A percentile compares a stretch with the other conserved stretches of the same genome.
Conservation (phyloP, 805 yeast species). For the Kodamaea neixiangensis region DNA sequence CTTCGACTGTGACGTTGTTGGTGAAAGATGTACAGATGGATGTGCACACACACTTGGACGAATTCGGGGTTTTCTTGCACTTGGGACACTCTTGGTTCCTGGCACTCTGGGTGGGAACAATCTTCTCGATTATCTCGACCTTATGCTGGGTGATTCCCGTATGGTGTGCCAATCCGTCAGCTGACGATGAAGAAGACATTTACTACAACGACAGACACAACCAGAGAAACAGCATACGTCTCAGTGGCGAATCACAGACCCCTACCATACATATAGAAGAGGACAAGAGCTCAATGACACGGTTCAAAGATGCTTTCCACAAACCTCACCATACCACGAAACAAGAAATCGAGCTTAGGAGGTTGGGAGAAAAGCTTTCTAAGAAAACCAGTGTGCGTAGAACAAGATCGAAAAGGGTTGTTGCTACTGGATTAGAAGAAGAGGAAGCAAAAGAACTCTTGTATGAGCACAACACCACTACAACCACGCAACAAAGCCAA, state of each 20-base stretch:
- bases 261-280: not conserved
- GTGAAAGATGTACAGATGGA: conserved; percentile 26
- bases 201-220: conserved; percentile 3
- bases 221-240: not conserved
- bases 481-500: not conserved
- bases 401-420: conserved; percentile 9
- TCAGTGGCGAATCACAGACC: not conserved
- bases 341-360: conserved; percentile 33
- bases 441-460: conserved; percentile 1
- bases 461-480: not conserved
- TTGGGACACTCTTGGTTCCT: conserved; percentile 45
- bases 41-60: conserved; percentile 34
- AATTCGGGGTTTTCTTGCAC: conserved; percentile 48
- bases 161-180: conserved; percentile 56
- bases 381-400: conserved; percentile 34
- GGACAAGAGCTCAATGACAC: not conserved
- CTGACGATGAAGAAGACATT: conserved; percentile 21
- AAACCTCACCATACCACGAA: conserved; percentile 14
- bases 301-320: conserved; percentile 10
- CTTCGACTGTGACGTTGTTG: conserved; percentile 30
- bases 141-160: conserved; percentile 38
- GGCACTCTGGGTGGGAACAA: conserved; percentile 40
- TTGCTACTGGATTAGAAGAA: not conserved
- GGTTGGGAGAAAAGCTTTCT: conserved; percentile 38
- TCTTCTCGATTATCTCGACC: conserved; percentile 24